These are phyloP conservation scores for Hymenoscyphus fructigenus DNA, from an alignment of 2,329 filamentous ascomycete species.

Conservation along the genomic window DNA sequence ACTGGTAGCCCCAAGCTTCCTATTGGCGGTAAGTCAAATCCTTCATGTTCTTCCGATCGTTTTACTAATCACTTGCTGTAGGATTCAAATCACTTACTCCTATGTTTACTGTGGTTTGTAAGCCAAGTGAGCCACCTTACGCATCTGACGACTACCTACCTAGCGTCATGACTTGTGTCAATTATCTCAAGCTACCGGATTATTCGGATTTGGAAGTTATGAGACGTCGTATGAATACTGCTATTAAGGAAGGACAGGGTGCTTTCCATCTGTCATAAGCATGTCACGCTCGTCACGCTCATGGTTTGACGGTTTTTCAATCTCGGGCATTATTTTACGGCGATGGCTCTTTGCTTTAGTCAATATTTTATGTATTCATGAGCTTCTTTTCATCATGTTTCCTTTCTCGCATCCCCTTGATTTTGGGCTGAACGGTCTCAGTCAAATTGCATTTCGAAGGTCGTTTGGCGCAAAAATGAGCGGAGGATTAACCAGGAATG, in stretches of 20 bases:
- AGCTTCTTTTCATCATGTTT: slow-evolving; percentile 23
- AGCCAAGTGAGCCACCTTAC: slow-evolving; percentile 93
- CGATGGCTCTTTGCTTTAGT: slow-evolving; percentile 25
- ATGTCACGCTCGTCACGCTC: slow-evolving; percentile 20
- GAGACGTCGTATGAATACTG: slow-evolving; percentile 74
- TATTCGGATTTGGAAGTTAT: slow-evolving; percentile 80
- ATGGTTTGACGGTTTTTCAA: slow-evolving; percentile 14
- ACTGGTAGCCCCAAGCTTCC: slow-evolving; percentile 97
- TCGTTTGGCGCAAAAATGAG: slow-evolving; percentile 36
- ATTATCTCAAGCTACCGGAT: slow-evolving; percentile 96
- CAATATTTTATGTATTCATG: slow-evolving; percentile 33
- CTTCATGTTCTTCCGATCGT: slow-evolving; percentile 5
- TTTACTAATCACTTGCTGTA: slow-evolving; percentile 44
- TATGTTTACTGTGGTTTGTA: slow-evolving; percentile 99
- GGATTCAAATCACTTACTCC: slow-evolving; percentile 96
- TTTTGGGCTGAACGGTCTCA: slow-evolving; percentile 24
- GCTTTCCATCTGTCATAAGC: slow-evolving; percentile 89
- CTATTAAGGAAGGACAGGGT: slow-evolving; percentile 93
- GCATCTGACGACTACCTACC: slow-evolving; percentile 97
- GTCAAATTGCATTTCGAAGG: slow-evolving; percentile 38
- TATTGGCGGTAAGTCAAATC: slow-evolving; percentile 75
- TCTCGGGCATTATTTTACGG: slow-evolving; percentile 24
- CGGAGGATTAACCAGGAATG: slow-evolving; percentile 19
- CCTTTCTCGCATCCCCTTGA: slow-evolving; percentile 12
- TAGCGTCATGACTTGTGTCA: slow-evolving; percentile 99